Evolutionary conservation across 495 filamentous ascomycete genomes (phyloP).

Genomic region (Cercophora newfieldiana): DNA sequence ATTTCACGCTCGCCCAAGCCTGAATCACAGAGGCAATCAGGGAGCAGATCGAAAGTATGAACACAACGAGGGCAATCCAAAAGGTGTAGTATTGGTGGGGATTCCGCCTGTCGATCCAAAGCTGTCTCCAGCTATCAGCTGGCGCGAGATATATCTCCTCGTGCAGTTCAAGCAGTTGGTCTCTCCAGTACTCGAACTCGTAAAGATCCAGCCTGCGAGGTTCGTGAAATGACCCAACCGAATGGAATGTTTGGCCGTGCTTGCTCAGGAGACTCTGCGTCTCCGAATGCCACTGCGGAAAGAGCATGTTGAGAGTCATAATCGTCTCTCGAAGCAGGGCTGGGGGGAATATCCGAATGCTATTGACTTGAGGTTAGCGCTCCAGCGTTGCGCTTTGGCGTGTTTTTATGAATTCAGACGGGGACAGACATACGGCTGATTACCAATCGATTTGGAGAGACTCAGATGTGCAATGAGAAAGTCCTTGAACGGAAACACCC

Average conservation of each 20-base stretch:
- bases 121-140: neutral
- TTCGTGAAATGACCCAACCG: neutral
- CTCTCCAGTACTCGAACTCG: neutral
- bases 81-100: conserved; percentile 2
- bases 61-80: conserved; percentile 2
- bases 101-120: neutral
- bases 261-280: neutral
- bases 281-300: neutral
- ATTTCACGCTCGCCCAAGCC: neutral
- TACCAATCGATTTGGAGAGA: neutral
- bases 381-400: no score
- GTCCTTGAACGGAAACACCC: neutral
- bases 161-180: neutral
- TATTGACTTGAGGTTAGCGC: no score
- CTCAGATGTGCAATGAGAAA: neutral
- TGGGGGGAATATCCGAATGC: no score
- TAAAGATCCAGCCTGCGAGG: neutral
- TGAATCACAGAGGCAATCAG: neutral
- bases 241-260: neutral
- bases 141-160: neutral
- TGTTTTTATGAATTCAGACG: no score
- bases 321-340: neutral
- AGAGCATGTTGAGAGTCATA: neutral
- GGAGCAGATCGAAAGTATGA: neutral
- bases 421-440: no score